Evolutionary conservation across 208 protist genomes (phyloP).

Genomic region (Leishmania amazonensis): DNA sequence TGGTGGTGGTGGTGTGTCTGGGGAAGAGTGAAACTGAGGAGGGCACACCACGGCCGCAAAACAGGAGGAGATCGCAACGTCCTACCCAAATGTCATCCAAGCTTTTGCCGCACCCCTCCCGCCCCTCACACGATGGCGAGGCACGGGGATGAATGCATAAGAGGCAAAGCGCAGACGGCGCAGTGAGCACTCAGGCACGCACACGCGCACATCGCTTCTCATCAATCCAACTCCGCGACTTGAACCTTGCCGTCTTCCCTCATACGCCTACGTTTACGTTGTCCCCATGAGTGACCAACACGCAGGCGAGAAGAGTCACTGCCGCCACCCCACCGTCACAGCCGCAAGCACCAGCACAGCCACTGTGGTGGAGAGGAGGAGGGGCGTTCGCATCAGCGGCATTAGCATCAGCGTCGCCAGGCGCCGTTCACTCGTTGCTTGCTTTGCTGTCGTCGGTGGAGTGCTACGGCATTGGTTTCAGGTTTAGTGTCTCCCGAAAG

Average conservation of each 20-base stretch:
- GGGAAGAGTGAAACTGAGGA: neutral
- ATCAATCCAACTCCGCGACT: neutral
- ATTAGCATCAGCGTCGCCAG: slow-evolving; percentile 7
- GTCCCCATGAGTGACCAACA: neutral
- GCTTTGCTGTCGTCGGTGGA: neutral
- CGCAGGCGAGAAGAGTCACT: too few species aligned
- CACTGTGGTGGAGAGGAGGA: neutral
- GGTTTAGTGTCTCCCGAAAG: neutral
- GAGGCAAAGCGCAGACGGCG: neutral
- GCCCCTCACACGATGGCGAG: neutral
- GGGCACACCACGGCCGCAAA: too few species aligned
- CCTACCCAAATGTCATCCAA: too few species aligned
- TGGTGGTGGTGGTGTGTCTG: neutral
- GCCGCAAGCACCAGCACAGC: neutral
- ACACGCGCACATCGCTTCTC: neutral
- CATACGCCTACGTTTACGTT: neutral
- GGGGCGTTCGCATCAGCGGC: slow-evolving; percentile 4
- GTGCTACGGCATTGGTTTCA: neutral
- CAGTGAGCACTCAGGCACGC: neutral
- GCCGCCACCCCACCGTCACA: neutral
- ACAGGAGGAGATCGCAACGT: too few species aligned
- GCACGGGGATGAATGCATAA: neutral
- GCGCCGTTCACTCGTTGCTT: neutral
- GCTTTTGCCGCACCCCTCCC: too few species aligned
- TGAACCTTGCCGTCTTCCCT: neutral